These are phyloP conservation scores for Botrytis porri DNA, from an alignment of 2,329 filamentous ascomycete genomes.

Conservation along the genomic window DNA sequence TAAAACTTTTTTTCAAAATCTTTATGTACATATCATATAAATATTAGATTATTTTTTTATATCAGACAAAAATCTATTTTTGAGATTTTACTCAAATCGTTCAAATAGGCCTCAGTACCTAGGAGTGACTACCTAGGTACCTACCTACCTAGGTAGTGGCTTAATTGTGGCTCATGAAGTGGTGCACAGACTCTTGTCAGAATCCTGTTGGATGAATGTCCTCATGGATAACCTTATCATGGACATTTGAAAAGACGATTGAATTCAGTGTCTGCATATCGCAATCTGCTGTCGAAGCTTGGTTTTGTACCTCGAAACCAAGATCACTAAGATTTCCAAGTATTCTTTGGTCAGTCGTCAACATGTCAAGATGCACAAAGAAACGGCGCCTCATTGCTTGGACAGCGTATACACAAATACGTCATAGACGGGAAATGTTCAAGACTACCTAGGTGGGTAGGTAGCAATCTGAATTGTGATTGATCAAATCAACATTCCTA, in stretches of 20 bases:
- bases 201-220: background rate
- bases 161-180: background rate
- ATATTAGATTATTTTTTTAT: too few species aligned
- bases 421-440: background rate
- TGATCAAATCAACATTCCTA: slow-evolving; percentile 7
- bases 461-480: background rate
- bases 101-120: too few species aligned
- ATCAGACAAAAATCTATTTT: too few species aligned
- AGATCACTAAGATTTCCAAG: background rate
- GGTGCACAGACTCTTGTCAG: background rate
- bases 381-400: background rate
- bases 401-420: background rate
- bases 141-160: too few species aligned
- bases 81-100: too few species aligned
- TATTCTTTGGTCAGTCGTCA: background rate
- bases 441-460: background rate
- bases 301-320: background rate
- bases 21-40: too few species aligned
- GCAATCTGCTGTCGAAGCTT: background rate
- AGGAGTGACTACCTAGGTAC: too few species aligned
- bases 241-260: background rate
- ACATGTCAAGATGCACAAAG: background rate
- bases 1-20: too few species aligned
- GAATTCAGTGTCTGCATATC: background rate
- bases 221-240: background rate